Evolutionary conservation across 2,329 filamentous ascomycete genomes (phyloP), one percentile per base, ranked within the genome.

Genomic region (Penicillium griseofulvum): DNA sequence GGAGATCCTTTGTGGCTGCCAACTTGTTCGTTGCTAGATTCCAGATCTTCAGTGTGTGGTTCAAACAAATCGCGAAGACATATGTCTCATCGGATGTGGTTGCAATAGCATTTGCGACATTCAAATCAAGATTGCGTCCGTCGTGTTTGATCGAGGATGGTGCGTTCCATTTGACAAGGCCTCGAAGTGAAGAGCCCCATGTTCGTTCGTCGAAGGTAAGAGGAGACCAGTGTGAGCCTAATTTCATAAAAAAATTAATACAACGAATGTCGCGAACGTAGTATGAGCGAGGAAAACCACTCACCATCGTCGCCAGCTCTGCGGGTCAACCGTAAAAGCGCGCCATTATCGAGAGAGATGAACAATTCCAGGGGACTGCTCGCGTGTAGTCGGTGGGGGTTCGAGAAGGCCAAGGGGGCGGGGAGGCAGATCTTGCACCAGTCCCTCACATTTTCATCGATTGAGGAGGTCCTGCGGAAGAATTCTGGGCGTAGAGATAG

Each of bases 31-130:
- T 89, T n/a, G 84, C 79, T 31, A 93, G 80, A 68, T 96, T 94
- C 93, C 94, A 97, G 37, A 94, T 86, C 66, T 91, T 87, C 69
- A 99, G 77, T 11, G 86, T 87, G 70, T 99, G 92, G 65, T 99
- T 92, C 56, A 99, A 79, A 60, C 89, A 94, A 46, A 96, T 85
- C 0, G 92, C 92, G 65, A 96, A 90, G 10, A 87, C 71, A 52
- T 79, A 76, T 3, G 73, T 75, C 51, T 77, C 74, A 52, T 79
- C 76, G 9, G 76, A 75, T 6, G 76, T 78, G 29, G 74, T 74
- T 24, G 70, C 69, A 60, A 80, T 76, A 29, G 76, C 71, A 61
- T 76, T 75, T 36, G 75, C 71, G 12, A 73, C 72, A 54, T 71
- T 75, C n/a, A 70, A 59, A 55, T 80, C 78, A 38, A 79, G 66